phyloP scores from a whole-genome alignment of 2,329 filamentous ascomycete genomes.

The Zymoseptoria brevis region DNA sequence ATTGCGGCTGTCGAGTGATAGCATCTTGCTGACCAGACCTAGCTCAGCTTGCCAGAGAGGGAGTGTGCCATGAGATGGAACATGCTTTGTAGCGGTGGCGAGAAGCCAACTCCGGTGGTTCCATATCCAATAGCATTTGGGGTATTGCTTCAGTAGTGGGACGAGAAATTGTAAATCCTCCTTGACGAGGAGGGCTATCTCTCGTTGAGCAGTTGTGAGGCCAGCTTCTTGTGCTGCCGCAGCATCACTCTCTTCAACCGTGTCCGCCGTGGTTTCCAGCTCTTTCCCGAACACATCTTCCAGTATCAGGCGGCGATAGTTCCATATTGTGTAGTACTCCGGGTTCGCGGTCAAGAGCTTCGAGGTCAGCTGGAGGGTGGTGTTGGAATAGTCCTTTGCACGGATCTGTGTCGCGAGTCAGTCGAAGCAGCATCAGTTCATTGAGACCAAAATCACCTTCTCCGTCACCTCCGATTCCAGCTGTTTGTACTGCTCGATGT shows the following conservation, averaged over 20 bases:
- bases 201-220: constrained; percentile 28
- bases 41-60: constrained; percentile 80
- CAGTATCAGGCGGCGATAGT: constrained; percentile 68
- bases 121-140: constrained; percentile 99
- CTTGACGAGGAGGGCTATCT: constrained; percentile 50
- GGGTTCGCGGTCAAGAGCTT: constrained; percentile 69
- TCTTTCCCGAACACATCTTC: constrained; percentile 50
- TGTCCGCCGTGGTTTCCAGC: constrained; percentile 32
- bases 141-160: constrained; percentile 72
- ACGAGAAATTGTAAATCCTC: constrained; percentile 75
- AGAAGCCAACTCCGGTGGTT: constrained; percentile 87
- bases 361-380: constrained; percentile 61
- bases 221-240: constrained; percentile 20
- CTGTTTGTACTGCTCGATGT: constrained; percentile 66
- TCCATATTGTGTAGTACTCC: constrained; percentile 89
- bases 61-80: constrained; percentile 50
- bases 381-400: constrained; percentile 42
- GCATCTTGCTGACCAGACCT: constrained; percentile 76
- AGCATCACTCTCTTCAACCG: constrained; percentile 13
- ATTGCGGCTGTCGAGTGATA: constrained; percentile 76
- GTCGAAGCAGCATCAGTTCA: neutral
- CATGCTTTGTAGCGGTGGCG: constrained; percentile 57
- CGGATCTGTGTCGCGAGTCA: constrained; percentile 30
- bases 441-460: constrained; percentile 42
- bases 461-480: constrained; percentile 60